These are phyloP conservation scores for Adansonia grandidieri DNA, from an alignment of 441 rosid species.

Conservation along the genomic window DNA sequence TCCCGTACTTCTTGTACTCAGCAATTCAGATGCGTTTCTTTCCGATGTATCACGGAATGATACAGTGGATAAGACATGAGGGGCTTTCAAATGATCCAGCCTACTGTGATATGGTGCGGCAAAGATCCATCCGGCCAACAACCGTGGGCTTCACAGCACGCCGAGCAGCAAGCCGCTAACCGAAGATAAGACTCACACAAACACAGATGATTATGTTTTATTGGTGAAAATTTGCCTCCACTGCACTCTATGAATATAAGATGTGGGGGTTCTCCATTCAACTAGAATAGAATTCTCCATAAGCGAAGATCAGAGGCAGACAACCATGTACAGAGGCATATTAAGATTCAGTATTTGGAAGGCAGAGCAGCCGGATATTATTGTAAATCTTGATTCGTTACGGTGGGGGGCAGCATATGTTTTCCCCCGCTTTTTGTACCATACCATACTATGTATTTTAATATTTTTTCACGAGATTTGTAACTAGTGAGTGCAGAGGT, in stretches of 20 bases:
- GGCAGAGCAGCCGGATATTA: neutral
- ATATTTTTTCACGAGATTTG: neutral
- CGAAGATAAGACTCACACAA: neutral
- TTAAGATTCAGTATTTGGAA: slow-evolving; percentile 12
- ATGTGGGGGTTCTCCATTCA: neutral
- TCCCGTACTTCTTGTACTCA: slow-evolving; percentile 61
- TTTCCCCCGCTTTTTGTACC: neutral
- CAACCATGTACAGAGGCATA: slow-evolving; percentile 20
- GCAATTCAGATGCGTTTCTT: slow-evolving; percentile 70
- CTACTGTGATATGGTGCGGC: slow-evolving; percentile 68
- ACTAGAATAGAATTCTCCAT: neutral
- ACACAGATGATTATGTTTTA: neutral
- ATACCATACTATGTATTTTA: neutral
- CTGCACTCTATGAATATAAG: neutral
- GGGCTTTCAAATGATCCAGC: slow-evolving; percentile 60
- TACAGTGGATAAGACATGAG: slow-evolving; percentile 73
- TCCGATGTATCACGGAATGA: slow-evolving; percentile 72
- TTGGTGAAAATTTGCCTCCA: neutral
- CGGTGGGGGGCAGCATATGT: neutral
- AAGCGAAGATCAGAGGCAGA: neutral
- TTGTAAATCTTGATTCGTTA: slow-evolving; percentile 29
- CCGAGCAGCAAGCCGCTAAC: slow-evolving; percentile 36
- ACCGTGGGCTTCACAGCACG: slow-evolving; percentile 72
- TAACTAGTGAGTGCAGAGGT: neutral
- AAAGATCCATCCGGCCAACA: slow-evolving; percentile 63